Percentiles rank a stretch among this genome's conserved stretches.
Evolutionary conservation across 306 rosid species (phyloP).

Genomic region (Lithocarpus polystachyus): DNA sequence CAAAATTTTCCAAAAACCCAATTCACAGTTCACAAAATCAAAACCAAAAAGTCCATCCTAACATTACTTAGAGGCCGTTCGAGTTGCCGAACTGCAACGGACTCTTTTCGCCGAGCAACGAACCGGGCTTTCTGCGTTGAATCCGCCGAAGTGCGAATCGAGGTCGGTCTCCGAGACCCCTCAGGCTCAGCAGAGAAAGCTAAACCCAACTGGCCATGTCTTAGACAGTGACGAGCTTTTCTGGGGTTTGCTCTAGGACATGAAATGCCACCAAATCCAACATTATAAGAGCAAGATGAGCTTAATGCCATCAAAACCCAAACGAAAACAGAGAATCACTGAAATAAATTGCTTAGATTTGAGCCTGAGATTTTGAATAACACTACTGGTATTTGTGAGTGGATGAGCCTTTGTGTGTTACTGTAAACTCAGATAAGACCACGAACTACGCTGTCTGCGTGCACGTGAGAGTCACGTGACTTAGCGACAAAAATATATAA

Average conservation of each 20-base stretch:
- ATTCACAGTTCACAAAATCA: neutral
- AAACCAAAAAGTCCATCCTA: neutral
- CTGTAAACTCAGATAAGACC: neutral
- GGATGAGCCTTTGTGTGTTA: neutral
- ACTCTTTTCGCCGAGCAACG: constrained; percentile 71
- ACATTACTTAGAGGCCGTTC: constrained; percentile 84
- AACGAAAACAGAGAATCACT: neutral
- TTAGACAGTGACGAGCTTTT: neutral
- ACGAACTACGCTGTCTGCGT: neutral
- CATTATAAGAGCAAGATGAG: constrained; percentile 19
- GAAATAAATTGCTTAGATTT: too few relatives aligned
- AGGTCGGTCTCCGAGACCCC: constrained; percentile 30
- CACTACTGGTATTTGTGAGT: neutral
- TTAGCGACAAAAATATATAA: too few relatives aligned
- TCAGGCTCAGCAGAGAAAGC: neutral
- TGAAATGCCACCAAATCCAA: constrained; percentile 30
- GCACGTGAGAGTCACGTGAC: constrained; percentile 24
- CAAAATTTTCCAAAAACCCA: neutral
- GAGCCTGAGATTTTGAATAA: neutral
- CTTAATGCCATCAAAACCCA: constrained; percentile 48
- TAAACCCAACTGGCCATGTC: constrained; percentile 6
- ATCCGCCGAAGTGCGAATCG: constrained; percentile 56
- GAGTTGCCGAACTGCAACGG: constrained; percentile 64
- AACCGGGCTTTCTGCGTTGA: constrained; percentile 61
- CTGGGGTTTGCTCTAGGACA: constrained; percentile 14